phyloP scores from a whole-genome alignment of 2,329 filamentous ascomycete species.

The Penicillium sp. region DNA sequence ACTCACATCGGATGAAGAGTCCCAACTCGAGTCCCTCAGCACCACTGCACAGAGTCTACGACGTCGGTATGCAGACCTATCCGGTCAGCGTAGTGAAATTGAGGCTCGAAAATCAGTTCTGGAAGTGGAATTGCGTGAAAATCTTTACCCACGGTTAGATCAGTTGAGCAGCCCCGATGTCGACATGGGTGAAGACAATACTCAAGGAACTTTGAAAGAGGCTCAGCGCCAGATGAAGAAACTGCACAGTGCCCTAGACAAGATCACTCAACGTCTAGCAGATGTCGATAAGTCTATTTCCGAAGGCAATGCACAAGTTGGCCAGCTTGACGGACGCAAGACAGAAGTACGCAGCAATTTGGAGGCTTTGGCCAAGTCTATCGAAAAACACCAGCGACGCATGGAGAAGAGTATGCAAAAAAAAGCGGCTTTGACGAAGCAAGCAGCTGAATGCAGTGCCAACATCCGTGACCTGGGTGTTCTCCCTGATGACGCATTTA shows the following conservation, averaged over 20 bases:
- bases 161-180: constrained; percentile 74
- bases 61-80: constrained; percentile 71
- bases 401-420: constrained; percentile 91
- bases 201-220: constrained; percentile 66
- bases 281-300: constrained; percentile 75
- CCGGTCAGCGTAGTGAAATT: constrained; percentile 68
- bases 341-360: constrained; percentile 66
- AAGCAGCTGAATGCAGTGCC: constrained; percentile 75
- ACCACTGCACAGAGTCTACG: constrained; percentile 68
- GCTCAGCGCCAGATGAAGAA: constrained; percentile 78
- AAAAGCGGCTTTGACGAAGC: constrained; percentile 72
- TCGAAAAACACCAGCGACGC: constrained; percentile 80
- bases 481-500: constrained; percentile 87
- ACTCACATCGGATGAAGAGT: constrained; percentile 76
- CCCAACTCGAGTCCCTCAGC: constrained; percentile 68
- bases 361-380: constrained; percentile 69
- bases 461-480: constrained; percentile 92
- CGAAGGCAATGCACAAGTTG: constrained; percentile 50
- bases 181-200: constrained; percentile 59
- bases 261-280: constrained; percentile 64
- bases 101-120: constrained; percentile 78
- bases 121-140: constrained; percentile 84
- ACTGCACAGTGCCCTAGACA: constrained; percentile 63
- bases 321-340: constrained; percentile 56
- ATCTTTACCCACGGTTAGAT: constrained; percentile 80